These are phyloP conservation scores for Trametes elegans DNA, from an alignment of 768 basidiomycete genomes.

Conservation along the genomic window DNA sequence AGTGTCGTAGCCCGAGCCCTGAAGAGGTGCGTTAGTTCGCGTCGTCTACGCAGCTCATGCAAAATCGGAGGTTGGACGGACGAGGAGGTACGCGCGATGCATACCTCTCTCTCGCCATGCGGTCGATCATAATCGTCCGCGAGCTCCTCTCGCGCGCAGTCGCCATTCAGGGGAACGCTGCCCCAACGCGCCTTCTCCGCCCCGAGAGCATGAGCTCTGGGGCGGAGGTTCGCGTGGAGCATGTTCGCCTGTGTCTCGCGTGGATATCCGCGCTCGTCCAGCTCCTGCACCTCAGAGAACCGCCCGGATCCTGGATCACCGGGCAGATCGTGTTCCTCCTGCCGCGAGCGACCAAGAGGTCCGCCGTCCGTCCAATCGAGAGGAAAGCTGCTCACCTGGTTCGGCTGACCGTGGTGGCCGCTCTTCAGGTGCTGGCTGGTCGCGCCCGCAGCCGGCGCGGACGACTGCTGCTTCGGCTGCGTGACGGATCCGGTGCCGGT, in stretches of 20 bases:
- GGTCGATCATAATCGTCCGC: not conserved
- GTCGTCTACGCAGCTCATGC: too few relatives aligned
- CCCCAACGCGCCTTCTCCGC: constrained; percentile 19
- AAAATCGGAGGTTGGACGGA: not conserved
- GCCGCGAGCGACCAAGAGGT: not conserved
- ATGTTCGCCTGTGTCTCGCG: constrained; percentile 21
- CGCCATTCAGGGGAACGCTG: constrained; percentile 10
- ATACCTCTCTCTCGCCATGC: not conserved
- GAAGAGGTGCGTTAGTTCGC: too few relatives aligned
- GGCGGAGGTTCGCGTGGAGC: constrained; percentile 16
- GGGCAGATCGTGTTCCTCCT: not conserved
- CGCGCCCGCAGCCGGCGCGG: not conserved
- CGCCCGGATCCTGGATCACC: constrained; percentile 10
- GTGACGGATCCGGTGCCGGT: constrained; percentile 1
- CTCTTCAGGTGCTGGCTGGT: not conserved
- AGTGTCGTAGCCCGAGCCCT: constrained; percentile 28
- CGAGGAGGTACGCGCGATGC: not conserved
- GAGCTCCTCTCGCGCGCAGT: not conserved
- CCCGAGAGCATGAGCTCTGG: constrained; percentile 25
- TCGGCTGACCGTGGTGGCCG: constrained; percentile 6
- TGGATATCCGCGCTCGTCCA: not conserved
- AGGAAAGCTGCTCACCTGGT: constrained; percentile 14
- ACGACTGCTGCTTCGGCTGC: not conserved
- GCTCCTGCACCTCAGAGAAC: not conserved
- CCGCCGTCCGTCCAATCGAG: not conserved